Base-by-base conservation (phyloP, 106 monocot species). In the Hemerocallis citrina region DNA sequence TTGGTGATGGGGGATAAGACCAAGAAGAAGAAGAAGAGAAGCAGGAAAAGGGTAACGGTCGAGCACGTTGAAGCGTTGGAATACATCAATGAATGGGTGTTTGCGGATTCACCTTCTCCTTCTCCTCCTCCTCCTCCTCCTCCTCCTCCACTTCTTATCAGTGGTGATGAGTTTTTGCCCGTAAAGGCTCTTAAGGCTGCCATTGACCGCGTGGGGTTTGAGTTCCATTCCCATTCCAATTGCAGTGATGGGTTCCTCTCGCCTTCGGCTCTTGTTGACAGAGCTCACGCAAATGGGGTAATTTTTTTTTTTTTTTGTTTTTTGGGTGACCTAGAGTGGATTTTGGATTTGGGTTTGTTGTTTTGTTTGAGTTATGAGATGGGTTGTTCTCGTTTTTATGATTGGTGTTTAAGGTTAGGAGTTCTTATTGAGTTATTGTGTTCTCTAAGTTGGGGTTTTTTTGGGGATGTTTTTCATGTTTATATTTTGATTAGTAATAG, bases 221-320 rank as follows among this genome's bases (percentile, higher is more conserved):
- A 91, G 71, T 60, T 91, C 73, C 90, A 91, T 61, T 82, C 79
- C 15, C 90, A 91, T 65, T 82, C 86, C 28, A 74, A 46, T 23
- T 76, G 70, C 51, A 91, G 90, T 59, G 90, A 91, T 43, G 90
- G 90, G 41, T 86, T 57, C 68, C 68, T 91, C 15, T 82, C 90
- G 43, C 90, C 90, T 20, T 74, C 75, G 23, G 82, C 76, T 21
- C 73, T 91, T 20, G 74, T 91, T 7, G 67, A 76, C 70, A 68
- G 82, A 57, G 90, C 90, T 24, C 79, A 91, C 46, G 55, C 65
- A 23, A 73, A 74, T 38, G 90, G 90, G 74, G 90, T 91, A 61
- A 72, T 11, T 44, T 7, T 23, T 17, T 62, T 13, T 19, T 41
- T 7, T 59, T 8, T 14, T 56, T 21, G 33, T 32, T 34, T 59